These are phyloP conservation scores for Acer yangbiense DNA, from an alignment of 345 rosid species.

Conservation along the genomic window DNA sequence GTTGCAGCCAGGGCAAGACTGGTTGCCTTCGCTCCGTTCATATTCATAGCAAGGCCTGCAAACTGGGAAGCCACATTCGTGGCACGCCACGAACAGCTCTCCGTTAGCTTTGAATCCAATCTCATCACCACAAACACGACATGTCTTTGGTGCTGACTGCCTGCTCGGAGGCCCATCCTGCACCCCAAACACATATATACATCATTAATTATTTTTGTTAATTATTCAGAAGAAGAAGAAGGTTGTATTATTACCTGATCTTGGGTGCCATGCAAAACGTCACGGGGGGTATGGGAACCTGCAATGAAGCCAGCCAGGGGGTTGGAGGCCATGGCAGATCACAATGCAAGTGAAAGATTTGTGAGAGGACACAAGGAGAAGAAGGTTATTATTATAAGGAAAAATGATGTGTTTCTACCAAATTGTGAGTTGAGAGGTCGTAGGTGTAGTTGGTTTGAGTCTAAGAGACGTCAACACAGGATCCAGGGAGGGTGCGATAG, in stretches of 20 bases:
- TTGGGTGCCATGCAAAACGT: slow-evolving; percentile 22
- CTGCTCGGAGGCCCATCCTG: slow-evolving; percentile 43
- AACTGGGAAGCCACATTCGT: slow-evolving; percentile 79
- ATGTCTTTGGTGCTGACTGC: slow-evolving; percentile 44
- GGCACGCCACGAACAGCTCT: slow-evolving; percentile 67
- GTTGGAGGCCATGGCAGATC: slow-evolving; percentile 44
- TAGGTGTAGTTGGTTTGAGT: slow-evolving; percentile 50
- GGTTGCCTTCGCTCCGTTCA: slow-evolving; percentile 87
- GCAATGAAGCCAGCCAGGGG: slow-evolving; percentile 58
- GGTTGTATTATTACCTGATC: slow-evolving; percentile 31
- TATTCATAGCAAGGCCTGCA: slow-evolving; percentile 91
- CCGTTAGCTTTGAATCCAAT: slow-evolving; percentile 63
- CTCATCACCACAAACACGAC: slow-evolving; percentile 84
- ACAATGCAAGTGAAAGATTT: slow-evolving; percentile 10
- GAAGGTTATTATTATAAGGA: slow-evolving; percentile 15
- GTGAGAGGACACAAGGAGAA: slow-evolving; percentile 12
- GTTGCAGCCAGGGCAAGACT: slow-evolving; percentile 91
- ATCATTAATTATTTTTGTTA: not conserved
- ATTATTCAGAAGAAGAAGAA: not conserved
- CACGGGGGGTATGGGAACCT: slow-evolving; percentile 37
- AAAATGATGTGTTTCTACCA: slow-evolving; percentile 40
- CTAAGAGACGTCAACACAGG: slow-evolving; percentile 46
- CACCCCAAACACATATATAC: not conserved
- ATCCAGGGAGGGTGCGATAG: too few species aligned
- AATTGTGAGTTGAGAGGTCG: slow-evolving; percentile 83